phyloP scores from a whole-genome alignment of 768 basidiomycete genomes.

The Rhodotorula babjevae region DNA sequence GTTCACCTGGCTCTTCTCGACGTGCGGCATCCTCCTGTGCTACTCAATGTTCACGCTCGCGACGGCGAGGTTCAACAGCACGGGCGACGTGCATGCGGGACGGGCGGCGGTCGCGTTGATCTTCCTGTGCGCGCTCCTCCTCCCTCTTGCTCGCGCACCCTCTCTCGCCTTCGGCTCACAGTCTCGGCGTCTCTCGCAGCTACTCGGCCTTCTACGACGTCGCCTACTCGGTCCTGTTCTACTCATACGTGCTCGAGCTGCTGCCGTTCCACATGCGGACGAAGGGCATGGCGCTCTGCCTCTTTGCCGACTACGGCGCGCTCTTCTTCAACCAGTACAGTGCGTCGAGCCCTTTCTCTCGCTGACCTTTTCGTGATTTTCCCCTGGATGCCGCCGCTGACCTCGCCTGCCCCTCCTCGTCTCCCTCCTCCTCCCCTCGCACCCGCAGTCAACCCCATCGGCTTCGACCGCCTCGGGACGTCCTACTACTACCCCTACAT shows the following conservation, averaged over 20 bases:
- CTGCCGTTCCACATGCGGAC: slow-evolving; percentile 20
- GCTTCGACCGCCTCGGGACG: neutral
- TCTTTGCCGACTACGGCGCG: slow-evolving; percentile 9
- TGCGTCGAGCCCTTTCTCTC: slow-evolving; percentile 35
- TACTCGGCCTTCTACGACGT: neutral
- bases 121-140: neutral
- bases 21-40: neutral
- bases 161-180: too few relatives aligned
- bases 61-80: neutral
- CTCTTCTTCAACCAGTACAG: slow-evolving; percentile 39
- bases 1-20: slow-evolving; percentile 10
- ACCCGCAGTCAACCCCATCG: neutral
- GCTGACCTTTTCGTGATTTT: too few relatives aligned
- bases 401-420: neutral
- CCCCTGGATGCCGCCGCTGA: too few relatives aligned
- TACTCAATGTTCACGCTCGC: slow-evolving; percentile 1
- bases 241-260: slow-evolving; percentile 21
- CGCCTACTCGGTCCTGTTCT: slow-evolving; percentile 5
- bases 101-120: neutral
- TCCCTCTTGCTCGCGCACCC: neutral
- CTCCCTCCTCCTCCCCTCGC: slow-evolving; percentile 5
- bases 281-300: slow-evolving; percentile 19
- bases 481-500: slow-evolving; percentile 19
- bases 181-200: neutral
- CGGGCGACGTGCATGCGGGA: neutral